phyloP scores from a whole-genome alignment of 345 rosid species.

The Kandelia obovata region DNA sequence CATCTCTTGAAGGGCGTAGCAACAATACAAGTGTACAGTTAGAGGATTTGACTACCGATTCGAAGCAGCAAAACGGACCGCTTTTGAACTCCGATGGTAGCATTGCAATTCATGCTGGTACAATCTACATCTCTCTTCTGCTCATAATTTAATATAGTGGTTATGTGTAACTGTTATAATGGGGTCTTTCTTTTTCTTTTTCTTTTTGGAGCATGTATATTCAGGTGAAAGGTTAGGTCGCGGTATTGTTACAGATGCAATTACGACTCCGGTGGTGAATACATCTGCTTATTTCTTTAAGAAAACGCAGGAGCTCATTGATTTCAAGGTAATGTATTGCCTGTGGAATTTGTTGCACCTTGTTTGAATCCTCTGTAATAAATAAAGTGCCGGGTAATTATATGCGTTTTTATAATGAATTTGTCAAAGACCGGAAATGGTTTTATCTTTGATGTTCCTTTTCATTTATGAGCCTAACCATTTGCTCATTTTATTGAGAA shows the following conservation, averaged over 20 bases:
- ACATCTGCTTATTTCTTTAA: conserved; percentile 93
- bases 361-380: too few relatives aligned
- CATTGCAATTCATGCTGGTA: conserved; percentile 92
- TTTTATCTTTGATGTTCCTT: too few relatives aligned
- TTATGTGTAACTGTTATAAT: too few relatives aligned
- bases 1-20: conserved; percentile 16
- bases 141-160: too few relatives aligned
- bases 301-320: conserved; percentile 80
- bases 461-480: too few relatives aligned
- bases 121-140: too few relatives aligned
- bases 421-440: too few relatives aligned
- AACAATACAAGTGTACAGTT: conserved; percentile 40
- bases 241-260: conserved; percentile 93
- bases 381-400: too few relatives aligned
- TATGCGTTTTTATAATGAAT: too few relatives aligned
- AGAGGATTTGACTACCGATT: conserved; percentile 28
- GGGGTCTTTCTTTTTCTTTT: too few relatives aligned
- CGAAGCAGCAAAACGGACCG: conserved; percentile 30
- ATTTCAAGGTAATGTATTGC: conserved; percentile 65
- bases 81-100: conserved; percentile 89
- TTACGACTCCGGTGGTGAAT: conserved; percentile 91
- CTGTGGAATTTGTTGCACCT: too few relatives aligned
- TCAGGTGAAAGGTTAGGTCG: conserved; percentile 95
- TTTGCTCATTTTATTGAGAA: too few relatives aligned
- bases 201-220: background rate